Evolutionary conservation across 306 rosid species (phyloP), one percentile per base, ranked within the genome.

Genomic region (Albizia julibrissin): DNA sequence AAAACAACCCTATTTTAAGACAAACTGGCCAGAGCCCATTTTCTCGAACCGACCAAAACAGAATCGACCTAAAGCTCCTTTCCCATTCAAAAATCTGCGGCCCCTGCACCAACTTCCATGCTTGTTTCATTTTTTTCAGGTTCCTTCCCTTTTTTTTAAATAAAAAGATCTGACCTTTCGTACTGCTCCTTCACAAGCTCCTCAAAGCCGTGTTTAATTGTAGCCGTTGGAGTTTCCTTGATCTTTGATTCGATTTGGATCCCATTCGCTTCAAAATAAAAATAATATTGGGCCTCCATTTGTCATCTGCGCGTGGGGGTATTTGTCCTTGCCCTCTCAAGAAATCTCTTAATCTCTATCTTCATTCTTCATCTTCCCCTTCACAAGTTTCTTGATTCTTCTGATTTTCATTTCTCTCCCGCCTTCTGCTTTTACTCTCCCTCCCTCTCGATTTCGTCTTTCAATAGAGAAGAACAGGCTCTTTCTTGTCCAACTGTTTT

Each of bases 1-100:
- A 24, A 56, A 75, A 68, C 29, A 6, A 8, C 29, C 21, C 1
- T 6, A 5, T 16, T 21, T 5, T 52, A 75, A n/a, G 65, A 68
- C 22, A 68, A 27, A 14, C 7, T 31, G 42, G 27, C 62, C 18
- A 5, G 21, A 65, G 12, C 2, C 69, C 18, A 0, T 27, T 58
- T 58, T 24, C 12, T 24, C 5, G 62, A 56, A 56, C 27, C 4
- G 56, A 58, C 26, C 50, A 49, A 31, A 76, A 26, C 71, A 54
- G 62, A 71, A 42, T 52, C 49, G 37, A 29, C 19, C 74, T 58
- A 78, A 78, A 66, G 74, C 46, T 7, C 33, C 64, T 74, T 78
- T 65, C 37, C 65, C 68, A 1, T 72, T 44, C 77, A 43, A 14
- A 54, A 43, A 56, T 4, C 33, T 61, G 44, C 44, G 46, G 70